phyloP scores from a whole-genome alignment of 192 early-diverging fungal species.

The Helicostylum pulchrum region DNA sequence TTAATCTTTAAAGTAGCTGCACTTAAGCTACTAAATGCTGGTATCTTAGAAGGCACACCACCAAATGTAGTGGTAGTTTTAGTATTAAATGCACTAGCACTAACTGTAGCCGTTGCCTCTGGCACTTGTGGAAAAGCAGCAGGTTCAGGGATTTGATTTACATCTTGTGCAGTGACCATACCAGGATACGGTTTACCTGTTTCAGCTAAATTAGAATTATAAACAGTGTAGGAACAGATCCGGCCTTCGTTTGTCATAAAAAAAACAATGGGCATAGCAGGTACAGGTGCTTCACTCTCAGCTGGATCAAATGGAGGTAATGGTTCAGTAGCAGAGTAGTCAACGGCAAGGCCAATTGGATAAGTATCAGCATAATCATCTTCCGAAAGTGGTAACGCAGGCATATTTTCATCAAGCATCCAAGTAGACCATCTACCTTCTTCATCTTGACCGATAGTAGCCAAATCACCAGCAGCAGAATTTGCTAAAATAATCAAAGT shows the following conservation, averaged over 20 bases:
- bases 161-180: slow-evolving; percentile 41
- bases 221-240: slow-evolving; percentile 63
- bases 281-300: slow-evolving; percentile 41
- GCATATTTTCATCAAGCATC: slow-evolving; percentile 54
- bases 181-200: slow-evolving; percentile 31
- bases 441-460: slow-evolving; percentile 39
- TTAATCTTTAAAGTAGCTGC: background rate
- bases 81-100: background rate
- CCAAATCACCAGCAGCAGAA: slow-evolving; percentile 40
- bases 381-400: slow-evolving; percentile 55
- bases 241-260: slow-evolving; percentile 61
- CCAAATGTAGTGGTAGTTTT: background rate
- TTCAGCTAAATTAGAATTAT: slow-evolving; percentile 52
- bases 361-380: slow-evolving; percentile 54
- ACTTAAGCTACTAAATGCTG: background rate
- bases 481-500: slow-evolving; percentile 40
- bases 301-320: slow-evolving; percentile 53
- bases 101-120: background rate
- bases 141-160: background rate
- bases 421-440: slow-evolving; percentile 60
- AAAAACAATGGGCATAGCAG: slow-evolving; percentile 68
- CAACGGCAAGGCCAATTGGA: slow-evolving; percentile 70
- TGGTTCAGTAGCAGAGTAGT: slow-evolving; percentile 57
- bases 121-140: background rate
- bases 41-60: background rate